Conservation (phyloP, 1,284 basidiomycete species). For the Xerocomus amazonicus region DNA sequence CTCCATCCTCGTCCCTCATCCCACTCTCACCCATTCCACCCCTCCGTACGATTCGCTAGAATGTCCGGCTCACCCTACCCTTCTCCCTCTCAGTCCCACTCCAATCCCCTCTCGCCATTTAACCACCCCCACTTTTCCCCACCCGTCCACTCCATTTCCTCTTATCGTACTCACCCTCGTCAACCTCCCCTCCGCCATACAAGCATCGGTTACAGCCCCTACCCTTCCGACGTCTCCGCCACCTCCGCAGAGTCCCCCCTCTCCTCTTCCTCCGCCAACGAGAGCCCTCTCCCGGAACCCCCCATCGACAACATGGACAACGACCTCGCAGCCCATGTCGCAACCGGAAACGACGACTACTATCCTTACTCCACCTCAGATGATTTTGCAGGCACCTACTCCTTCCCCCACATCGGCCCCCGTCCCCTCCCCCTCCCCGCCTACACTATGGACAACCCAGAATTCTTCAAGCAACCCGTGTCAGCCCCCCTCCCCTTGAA, state of each 20-base stretch:
- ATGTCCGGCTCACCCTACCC: slow-evolving; percentile 24
- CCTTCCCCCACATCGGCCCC: slow-evolving; percentile 24
- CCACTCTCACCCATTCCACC: slow-evolving; percentile 3
- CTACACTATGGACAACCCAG: slow-evolving; percentile 21
- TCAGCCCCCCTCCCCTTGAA: slow-evolving; percentile 32
- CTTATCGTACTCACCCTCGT: too few species aligned
- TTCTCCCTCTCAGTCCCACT: slow-evolving; percentile 20
- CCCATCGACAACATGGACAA: slow-evolving; percentile 32
- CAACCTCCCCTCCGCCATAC: slow-evolving; percentile 14
- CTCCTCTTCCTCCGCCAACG: slow-evolving; percentile 33
- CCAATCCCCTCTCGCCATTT: too few species aligned
- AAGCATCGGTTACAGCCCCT: slow-evolving; percentile 11
- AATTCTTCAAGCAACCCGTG: slow-evolving; percentile 34
- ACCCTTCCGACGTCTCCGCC: slow-evolving; percentile 30
- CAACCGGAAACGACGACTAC: slow-evolving; percentile 27
- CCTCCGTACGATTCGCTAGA: not conserved
- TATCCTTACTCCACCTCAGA: slow-evolving; percentile 27
- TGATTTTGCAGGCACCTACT: slow-evolving; percentile 23
- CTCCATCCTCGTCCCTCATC: too few species aligned
- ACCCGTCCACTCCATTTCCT: too few species aligned
- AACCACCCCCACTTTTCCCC: too few species aligned
- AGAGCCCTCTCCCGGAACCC: slow-evolving; percentile 34
- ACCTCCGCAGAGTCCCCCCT: slow-evolving; percentile 33
- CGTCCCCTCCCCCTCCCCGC: slow-evolving; percentile 23
- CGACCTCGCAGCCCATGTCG: slow-evolving; percentile 28